Conservation (phyloP, 139 green algal species). For the Tetratostichococcus sp. region DNA sequence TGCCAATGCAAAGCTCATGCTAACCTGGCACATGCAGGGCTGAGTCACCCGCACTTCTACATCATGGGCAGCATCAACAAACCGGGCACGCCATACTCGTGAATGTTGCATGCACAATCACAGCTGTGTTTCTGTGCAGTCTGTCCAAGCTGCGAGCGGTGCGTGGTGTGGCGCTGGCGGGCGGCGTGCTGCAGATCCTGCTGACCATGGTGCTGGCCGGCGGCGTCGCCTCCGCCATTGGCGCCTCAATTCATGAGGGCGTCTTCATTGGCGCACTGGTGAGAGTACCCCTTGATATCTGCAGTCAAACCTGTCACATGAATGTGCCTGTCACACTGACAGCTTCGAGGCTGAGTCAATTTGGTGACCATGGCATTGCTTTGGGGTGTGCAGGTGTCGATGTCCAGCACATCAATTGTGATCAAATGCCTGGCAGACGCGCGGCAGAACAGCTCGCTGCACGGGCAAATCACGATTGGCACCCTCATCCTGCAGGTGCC, state of each 20-base stretch:
- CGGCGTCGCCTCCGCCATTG: slow-evolving; percentile 31
- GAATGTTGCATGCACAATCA: no score
- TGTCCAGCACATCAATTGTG: slow-evolving; percentile 82
- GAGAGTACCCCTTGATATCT: not conserved
- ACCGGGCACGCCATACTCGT: no score
- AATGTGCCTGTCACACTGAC: no score
- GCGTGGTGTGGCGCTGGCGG: slow-evolving; percentile 75
- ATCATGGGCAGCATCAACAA: no score
- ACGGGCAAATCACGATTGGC: slow-evolving; percentile 89
- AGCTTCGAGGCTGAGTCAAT: no score
- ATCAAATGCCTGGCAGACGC: slow-evolving; percentile 80
- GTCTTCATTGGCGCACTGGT: slow-evolving; percentile 91
- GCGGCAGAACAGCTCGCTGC: slow-evolving; percentile 37
- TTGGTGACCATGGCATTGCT: no score
- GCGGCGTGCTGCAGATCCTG: slow-evolving; percentile 40
- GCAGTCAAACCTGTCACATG: no score
- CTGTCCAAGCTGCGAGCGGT: slow-evolving; percentile 76
- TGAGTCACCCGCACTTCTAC: no score
- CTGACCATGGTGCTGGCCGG: slow-evolving; percentile 32
- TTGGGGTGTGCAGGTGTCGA: slow-evolving; percentile 33
- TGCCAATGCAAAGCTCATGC: no score
- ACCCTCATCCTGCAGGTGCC: slow-evolving; percentile 77
- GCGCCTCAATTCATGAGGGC: slow-evolving; percentile 49
- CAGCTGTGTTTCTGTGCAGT: not conserved
- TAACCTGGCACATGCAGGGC: no score